Evolutionary conservation across 805 yeast species (phyloP), one percentile per base, ranked within the genome.

Genomic region (Ogataea glucozyma): DNA sequence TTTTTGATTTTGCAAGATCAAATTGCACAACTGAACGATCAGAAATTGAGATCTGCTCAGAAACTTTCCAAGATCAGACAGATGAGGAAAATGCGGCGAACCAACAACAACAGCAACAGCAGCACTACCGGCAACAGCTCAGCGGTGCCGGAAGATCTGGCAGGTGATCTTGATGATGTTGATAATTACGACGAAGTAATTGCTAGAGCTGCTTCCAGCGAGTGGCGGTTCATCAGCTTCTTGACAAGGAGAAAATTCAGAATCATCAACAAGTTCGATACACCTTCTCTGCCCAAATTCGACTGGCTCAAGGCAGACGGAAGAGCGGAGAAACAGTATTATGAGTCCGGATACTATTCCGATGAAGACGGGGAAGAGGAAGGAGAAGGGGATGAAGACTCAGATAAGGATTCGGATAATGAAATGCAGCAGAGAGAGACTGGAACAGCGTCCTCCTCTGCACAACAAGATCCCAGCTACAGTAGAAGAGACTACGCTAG

Each of bases 1-100:
- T 83, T 75, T 51, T 60, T 79, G 10, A 55, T 82, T 4, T 57
- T 88, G 17, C 85, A 84, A 57, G 85, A 78, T 51, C 96, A 88
- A 60, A 58, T 88, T 32, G 73, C 73, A 43, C 83, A 81, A 52
- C 58, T 85, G 42, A 70, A 77, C 33, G 83, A 81, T 32, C 86
- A 81, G 44, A 71, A 66, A 43, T 39, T 49, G 20, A 43, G 49
- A 32, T 57, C 66, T 9, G 51, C 58, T 37, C 46, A 41, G 10
- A 51, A 44, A 36, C 38, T 48, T 18, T 26, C 33, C 18, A 40
- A 34, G 20, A 35, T 53, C 12, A 45, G 44, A 17, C 20, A 41
- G 26, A 4, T 38, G 23, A 48, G 54, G 19, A 51, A 40, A 31
- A 44, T 33, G n/a, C 14, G 43, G 21, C 38, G 37, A 6, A 30